Evolutionary conservation across 768 basidiomycete species (phyloP), one percentile per base, ranked within the genome.

Genomic region (Chlorophyllum brunneum): DNA sequence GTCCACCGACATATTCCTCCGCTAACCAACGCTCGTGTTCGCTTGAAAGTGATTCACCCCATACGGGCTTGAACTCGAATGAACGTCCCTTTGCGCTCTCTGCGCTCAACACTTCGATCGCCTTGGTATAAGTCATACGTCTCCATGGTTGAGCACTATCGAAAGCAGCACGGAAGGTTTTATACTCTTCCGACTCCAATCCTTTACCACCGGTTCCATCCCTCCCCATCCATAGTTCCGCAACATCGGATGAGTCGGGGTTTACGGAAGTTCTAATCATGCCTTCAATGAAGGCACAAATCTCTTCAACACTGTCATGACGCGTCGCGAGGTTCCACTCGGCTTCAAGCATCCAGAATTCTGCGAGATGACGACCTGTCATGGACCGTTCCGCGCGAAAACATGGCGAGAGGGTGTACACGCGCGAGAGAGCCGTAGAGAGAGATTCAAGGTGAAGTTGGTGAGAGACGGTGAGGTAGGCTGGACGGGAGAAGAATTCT

Each of bases 321-420:
- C 54, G 49, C 10, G 60, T 49, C 11, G 47, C 59, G 39, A 74
- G 70, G 2, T 83, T 83, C 79, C 92, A 86, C 64, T 99, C 97
- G 0, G 91, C 95, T 70, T 99, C 97, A 48, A 98, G 81, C 97
- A 99, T 99, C 89, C 92, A 98, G 67, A 99, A 99, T 67, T 99
- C 97, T 45, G 92, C 84, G 10, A 99, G 79, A 64, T 99, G 97
- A n/a, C 95, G 77, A 27, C 82, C 81, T 1, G 95, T 98, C 58
- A 86, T 78, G 2, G 86, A 89, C 4, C 82, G 82, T 64, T 99
- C 97, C 18, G 97, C 95, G 13, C 97, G 87, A 70, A 99, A 99
- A 58, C 88, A 88, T 0, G 97, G 95, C 0, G 90, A 86, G 20
- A 99, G 80, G 1, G 95, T 95, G 72, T 94, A 99, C 1, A 91